Conservation (phyloP, 176 grass and related monocot genomes). For the Hsuehochloa calcarea region DNA sequence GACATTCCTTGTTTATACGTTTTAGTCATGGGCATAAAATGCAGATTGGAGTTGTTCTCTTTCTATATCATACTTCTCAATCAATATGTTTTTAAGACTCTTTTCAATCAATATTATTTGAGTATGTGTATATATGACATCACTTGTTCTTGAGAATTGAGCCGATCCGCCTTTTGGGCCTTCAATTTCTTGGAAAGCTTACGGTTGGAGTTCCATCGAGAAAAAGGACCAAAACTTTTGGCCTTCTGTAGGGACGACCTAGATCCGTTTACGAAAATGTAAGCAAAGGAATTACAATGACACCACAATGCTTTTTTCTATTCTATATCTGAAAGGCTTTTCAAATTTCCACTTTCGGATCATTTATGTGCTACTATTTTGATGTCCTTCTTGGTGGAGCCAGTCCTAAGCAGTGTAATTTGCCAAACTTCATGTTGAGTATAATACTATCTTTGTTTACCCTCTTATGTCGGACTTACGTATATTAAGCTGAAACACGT, state of each 20-base stretch:
- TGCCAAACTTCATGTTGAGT: constrained; percentile 3
- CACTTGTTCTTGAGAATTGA: constrained; percentile 64
- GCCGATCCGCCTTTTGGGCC: constrained; percentile 82
- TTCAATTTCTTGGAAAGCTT: constrained; percentile 93
- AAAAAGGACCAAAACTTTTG: constrained; percentile 77
- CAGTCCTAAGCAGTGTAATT: constrained; percentile 96
- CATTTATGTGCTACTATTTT: constrained; percentile 88
- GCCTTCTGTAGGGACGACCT: constrained; percentile 69
- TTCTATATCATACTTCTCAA: background rate
- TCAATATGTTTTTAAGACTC: background rate
- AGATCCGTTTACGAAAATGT: constrained; percentile 61
- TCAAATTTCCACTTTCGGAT: constrained; percentile 88
- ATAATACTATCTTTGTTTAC: constrained; percentile 11
- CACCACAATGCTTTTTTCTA: constrained; percentile 69
- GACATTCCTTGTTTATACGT: background rate
- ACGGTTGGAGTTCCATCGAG: constrained; percentile 81
- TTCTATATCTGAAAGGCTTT: constrained; percentile 78
- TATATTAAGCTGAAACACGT: background rate
- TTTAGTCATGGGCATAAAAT: constrained; percentile 36
- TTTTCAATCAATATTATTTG: background rate
- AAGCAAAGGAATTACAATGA: constrained; percentile 50
- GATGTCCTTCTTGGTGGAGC: constrained; percentile 98
- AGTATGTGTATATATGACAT: constrained; percentile 28
- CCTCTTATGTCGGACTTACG: background rate
- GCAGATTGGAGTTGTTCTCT: constrained; percentile 22